Base-by-base conservation (phyloP, 768 basidiomycete species). In the Mrakia hoshinonis region DNA sequence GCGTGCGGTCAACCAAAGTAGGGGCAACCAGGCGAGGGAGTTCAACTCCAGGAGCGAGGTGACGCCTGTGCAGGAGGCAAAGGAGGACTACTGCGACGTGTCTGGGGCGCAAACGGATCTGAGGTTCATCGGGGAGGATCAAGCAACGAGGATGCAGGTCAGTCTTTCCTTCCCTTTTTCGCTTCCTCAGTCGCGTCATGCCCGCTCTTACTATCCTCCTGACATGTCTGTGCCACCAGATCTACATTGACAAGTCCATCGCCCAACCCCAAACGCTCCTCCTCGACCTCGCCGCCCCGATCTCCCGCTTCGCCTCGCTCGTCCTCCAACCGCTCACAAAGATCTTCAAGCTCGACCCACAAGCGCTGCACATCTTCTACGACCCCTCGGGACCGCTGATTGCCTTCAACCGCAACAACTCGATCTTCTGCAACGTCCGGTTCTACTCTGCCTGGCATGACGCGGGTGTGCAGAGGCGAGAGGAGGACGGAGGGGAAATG, bases 351-450 rank as follows among this genome's bases (percentile, higher is more conserved):
- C 84, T 97, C 46, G 87, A 91, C 1, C 79, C 86, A 34, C 80
- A 84, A 0, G 88, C 88, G 58, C 75, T 96, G 70, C 91, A 95
- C 75, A 84, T 99, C 6, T 98, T 98, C 78, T 89, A 87, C 79
- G 94, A 98, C 77, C 77, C 83, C 26, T 81, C 82, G 5, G 94
- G 95, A 1, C 87, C 87, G 1, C 80, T 90, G 15, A 95, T 98
- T 68, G 96, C 93, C 1, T 98, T 99, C 83, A 99, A 67, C 54
- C 34, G 60, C 11, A 29, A 26, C 49, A 67, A 49, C 22, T 43
- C 47, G 51, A n/a, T 61, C 38, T 66, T 75, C 43, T 15, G 62
- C 49, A 73, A 73, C 58, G 51, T 73, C 3, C 60, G 72, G 20
- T 73, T 52, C 72, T 73, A 68, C 34, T 20, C 7, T 7, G 60